These are phyloP conservation scores for Saprolegnia diclina DNA, from an alignment of 352 stramenopile genomes.

Conservation along the genomic window DNA sequence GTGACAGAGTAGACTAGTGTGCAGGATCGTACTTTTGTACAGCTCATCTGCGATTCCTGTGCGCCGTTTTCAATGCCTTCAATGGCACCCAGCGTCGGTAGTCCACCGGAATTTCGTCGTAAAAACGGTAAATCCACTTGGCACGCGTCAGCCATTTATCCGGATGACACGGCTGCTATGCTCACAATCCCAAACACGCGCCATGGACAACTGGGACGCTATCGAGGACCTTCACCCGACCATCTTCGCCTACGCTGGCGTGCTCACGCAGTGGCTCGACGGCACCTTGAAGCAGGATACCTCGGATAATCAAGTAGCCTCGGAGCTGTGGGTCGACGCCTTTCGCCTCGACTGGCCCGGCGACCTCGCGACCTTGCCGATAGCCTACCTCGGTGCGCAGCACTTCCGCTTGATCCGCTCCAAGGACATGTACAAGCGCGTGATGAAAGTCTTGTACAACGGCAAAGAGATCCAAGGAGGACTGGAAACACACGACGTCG, in stretches of 20 bases:
- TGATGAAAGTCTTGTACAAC: neutral
- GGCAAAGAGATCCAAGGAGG: neutral
- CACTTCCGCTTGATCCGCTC: neutral
- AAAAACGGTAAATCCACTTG: no score
- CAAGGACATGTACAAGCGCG: neutral
- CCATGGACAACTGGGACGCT: no score
- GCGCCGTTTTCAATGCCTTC: no score
- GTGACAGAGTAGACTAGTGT: no score
- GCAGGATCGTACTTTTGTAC: no score
- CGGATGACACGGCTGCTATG: no score
- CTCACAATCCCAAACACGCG: no score
- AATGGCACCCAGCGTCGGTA: no score
- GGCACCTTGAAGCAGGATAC: neutral
- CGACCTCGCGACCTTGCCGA: neutral
- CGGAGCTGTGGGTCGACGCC: neutral
- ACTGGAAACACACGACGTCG: neutral
- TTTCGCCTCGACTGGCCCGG: slow-evolving; percentile 1
- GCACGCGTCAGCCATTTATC: no score
- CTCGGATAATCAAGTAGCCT: neutral
- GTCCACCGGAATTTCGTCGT: no score
- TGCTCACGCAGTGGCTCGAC: neutral
- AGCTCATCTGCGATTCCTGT: no score
- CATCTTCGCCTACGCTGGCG: neutral
- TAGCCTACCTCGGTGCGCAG: neutral
- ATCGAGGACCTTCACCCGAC: neutral